Evolutionary conservation across 352 stramenopile species (phyloP).

Genomic region (Phytopythium litorale): DNA sequence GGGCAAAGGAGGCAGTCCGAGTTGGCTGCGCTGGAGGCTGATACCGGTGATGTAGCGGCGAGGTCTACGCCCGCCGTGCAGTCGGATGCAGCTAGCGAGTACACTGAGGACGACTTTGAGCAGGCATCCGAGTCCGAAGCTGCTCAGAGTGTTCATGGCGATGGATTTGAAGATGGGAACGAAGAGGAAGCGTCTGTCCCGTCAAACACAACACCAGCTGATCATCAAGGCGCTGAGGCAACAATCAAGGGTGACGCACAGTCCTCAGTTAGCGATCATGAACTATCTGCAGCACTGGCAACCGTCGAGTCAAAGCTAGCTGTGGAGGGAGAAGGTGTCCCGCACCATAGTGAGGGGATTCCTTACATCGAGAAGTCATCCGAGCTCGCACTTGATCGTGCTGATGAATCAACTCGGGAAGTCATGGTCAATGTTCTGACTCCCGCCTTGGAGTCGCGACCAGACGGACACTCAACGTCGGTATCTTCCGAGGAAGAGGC

Average conservation of each 20-base stretch:
- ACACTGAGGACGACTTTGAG: conserved; percentile 38
- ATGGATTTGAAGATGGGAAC: neutral
- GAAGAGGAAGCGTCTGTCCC: neutral
- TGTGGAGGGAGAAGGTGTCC: neutral
- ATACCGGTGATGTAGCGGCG: neutral
- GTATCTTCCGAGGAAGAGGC: conserved; percentile 25
- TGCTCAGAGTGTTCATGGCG: neutral
- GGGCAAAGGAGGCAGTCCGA: neutral
- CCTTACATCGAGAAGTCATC: neutral
- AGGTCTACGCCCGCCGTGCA: neutral
- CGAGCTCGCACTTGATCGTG: neutral
- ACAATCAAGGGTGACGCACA: neutral
- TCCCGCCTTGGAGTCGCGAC: neutral
- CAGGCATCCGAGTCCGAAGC: conserved; percentile 13
- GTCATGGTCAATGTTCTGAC: neutral
- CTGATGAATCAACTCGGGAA: neutral
- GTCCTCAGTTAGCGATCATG: conserved; percentile 4
- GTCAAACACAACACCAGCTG: neutral
- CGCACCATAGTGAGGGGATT: neutral
- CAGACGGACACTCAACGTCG: neutral
- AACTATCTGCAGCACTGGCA: conserved; percentile 14
- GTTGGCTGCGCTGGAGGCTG: neutral
- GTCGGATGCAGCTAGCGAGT: conserved; percentile 16
- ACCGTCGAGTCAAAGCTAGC: conserved; percentile 9
- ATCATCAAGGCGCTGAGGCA: neutral